These are phyloP conservation scores for Tylopilus plumbeoviolaceoides DNA, from an alignment of 768 basidiomycete genomes.

Conservation along the genomic window DNA sequence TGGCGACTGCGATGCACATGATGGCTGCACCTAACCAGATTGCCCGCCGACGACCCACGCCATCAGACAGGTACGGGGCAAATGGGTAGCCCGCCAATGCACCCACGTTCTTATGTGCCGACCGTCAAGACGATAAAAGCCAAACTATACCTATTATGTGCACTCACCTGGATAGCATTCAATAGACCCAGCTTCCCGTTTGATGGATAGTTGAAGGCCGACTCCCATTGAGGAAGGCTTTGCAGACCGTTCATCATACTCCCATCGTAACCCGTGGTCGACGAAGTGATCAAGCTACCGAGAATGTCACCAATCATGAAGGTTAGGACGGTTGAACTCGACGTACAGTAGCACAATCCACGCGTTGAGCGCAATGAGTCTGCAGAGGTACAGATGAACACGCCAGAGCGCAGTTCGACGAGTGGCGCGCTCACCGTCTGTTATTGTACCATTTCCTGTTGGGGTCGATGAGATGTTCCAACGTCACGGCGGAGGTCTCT, in stretches of 20 bases:
- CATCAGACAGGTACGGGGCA: slow-evolving; percentile 68
- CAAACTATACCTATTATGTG: neutral
- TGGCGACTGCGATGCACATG: slow-evolving; percentile 62
- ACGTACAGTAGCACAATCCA: slow-evolving; percentile 68
- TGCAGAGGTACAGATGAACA: slow-evolving; percentile 18
- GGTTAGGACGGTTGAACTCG: neutral
- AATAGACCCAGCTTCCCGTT: slow-evolving; percentile 60
- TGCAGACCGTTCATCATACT: slow-evolving; percentile 81
- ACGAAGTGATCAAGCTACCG: slow-evolving; percentile 63
- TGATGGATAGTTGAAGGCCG: slow-evolving; percentile 54
- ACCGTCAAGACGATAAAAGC: neutral
- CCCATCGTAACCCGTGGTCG: slow-evolving; percentile 72
- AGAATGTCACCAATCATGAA: neutral
- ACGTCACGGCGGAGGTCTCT: slow-evolving; percentile 30
- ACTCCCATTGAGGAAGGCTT: slow-evolving; percentile 60
- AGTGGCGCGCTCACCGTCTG: slow-evolving; percentile 42
- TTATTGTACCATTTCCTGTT: slow-evolving; percentile 75
- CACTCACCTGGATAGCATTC: slow-evolving; percentile 64
- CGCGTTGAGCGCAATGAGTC: slow-evolving; percentile 58
- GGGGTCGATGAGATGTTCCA: slow-evolving; percentile 57
- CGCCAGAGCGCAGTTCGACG: neutral
- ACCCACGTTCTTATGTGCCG: slow-evolving; percentile 56
- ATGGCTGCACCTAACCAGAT: slow-evolving; percentile 65
- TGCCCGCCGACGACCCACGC: slow-evolving; percentile 60
- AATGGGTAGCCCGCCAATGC: slow-evolving; percentile 66